phyloP scores from a whole-genome alignment of 2,329 filamentous ascomycete genomes.

The Dactylonectria macrodidyma region DNA sequence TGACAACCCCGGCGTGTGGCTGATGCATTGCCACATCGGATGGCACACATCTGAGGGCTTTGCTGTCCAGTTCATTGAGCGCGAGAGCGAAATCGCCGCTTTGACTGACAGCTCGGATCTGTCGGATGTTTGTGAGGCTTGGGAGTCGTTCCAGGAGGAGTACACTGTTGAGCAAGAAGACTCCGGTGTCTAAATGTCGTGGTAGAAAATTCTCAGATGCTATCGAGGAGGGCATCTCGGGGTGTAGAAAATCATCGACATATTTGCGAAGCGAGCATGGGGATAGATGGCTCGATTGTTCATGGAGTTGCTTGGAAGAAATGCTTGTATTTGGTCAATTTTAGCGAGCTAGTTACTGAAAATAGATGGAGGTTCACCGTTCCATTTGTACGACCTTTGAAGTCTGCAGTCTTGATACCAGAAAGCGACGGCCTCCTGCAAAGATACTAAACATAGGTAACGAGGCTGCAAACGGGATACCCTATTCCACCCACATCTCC shows the following conservation, averaged over 20 bases:
- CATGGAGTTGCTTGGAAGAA: no score
- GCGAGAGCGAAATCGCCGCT: constrained; percentile 20
- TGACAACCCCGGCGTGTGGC: constrained; percentile 65
- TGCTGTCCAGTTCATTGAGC: constrained; percentile 29
- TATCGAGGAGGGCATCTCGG: no score
- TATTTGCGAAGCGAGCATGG: no score
- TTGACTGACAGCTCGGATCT: constrained; percentile 10
- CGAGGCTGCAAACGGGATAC: background rate
- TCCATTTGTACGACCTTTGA: no score
- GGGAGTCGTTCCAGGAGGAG: constrained; percentile 17
- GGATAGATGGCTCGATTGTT: no score
- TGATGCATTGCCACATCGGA: constrained; percentile 65
- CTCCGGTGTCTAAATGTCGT: constrained; percentile 20
- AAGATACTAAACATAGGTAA: background rate
- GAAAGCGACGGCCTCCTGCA: background rate
- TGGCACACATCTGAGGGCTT: constrained; percentile 32
- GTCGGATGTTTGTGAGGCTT: constrained; percentile 23
- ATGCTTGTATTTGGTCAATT: no score
- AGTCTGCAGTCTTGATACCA: no score
- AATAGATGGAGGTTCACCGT: no score
- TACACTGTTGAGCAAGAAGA: constrained; percentile 24
- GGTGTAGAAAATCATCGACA: no score
- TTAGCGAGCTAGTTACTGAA: no score
- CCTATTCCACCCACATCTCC: constrained; percentile 1
- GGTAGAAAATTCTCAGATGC: no score